Evolutionary conservation across 345 rosid species (phyloP).

Genomic region (Arabis alpina): DNA sequence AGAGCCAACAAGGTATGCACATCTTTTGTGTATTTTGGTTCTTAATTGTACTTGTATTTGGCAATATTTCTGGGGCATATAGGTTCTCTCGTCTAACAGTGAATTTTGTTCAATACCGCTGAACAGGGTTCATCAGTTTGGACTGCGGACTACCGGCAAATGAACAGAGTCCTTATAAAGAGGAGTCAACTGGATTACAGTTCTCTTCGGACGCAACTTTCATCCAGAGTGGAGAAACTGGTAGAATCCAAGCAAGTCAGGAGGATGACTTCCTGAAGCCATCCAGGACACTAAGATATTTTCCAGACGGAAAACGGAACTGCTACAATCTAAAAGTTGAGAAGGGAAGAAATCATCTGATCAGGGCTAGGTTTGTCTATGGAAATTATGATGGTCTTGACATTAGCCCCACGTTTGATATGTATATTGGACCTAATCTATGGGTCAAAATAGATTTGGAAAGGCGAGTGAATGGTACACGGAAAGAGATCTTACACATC

Average conservation of each 20-base stretch:
- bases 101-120: not conserved
- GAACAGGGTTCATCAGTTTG: slow-evolving; percentile 53
- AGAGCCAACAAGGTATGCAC: slow-evolving; percentile 44
- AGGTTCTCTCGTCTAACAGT: not conserved
- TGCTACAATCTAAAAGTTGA: slow-evolving; percentile 46
- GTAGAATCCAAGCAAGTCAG: not conserved
- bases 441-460: slow-evolving; percentile 35
- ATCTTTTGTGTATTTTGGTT: not conserved
- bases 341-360: slow-evolving; percentile 43
- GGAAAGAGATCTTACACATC: not conserved
- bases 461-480: not conserved
- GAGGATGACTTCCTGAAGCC: not conserved
- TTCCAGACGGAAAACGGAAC: slow-evolving; percentile 49
- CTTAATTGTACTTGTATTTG: not conserved
- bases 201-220: slow-evolving; percentile 41
- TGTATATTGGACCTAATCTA: slow-evolving; percentile 38
- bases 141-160: slow-evolving; percentile 48
- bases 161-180: slow-evolving; percentile 28
- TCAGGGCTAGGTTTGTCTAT: slow-evolving; percentile 42
- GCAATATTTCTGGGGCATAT: not conserved
- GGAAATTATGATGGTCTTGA: slow-evolving; percentile 48
- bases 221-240: slow-evolving; percentile 42
- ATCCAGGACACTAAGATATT: slow-evolving; percentile 25
- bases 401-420: slow-evolving; percentile 3
- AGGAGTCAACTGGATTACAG: not conserved